phyloP scores from a whole-genome alignment of 306 rosid genomes.

The Dalbergia cochinchinensis region DNA sequence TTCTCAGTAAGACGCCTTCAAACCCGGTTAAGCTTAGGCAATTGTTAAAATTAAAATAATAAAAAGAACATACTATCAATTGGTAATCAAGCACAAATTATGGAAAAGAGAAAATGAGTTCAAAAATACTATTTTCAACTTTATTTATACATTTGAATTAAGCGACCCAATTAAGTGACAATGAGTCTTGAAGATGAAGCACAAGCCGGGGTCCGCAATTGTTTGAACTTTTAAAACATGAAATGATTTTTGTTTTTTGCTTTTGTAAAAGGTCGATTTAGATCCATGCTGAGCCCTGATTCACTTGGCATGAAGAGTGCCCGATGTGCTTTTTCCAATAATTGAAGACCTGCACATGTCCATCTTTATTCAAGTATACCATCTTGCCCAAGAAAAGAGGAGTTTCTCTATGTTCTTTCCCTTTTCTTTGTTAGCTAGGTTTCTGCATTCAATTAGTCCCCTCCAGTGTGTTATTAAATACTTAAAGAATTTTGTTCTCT shows the following conservation, averaged over 20 bases:
- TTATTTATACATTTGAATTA: background rate
- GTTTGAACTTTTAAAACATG: constrained; percentile 11
- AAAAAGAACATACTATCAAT: background rate
- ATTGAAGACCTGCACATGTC: constrained; percentile 2
- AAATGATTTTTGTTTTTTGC: constrained; percentile 2
- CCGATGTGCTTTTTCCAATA: background rate
- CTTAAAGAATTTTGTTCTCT: too few species aligned
- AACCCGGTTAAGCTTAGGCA: background rate
- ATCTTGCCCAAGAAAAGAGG: background rate
- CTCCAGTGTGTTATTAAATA: constrained; percentile 14
- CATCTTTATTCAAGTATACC: background rate
- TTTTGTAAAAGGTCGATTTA: constrained; percentile 1
- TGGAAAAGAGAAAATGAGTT: background rate
- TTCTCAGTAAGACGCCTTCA: constrained; percentile 29
- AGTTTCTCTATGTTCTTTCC: background rate
- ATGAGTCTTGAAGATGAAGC: constrained; percentile 35
- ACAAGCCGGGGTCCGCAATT: constrained; percentile 1
- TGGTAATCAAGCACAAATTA: constrained; percentile 1
- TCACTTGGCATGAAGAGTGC: background rate
- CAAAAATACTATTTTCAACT: background rate
- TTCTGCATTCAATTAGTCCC: constrained; percentile 40
- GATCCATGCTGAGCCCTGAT: background rate
- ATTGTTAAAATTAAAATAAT: constrained; percentile 2
- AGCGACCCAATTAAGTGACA: background rate
- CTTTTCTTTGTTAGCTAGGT: background rate